These are phyloP conservation scores for Croton laevigatus DNA, from an alignment of 441 rosid genomes.

Conservation along the genomic window DNA sequence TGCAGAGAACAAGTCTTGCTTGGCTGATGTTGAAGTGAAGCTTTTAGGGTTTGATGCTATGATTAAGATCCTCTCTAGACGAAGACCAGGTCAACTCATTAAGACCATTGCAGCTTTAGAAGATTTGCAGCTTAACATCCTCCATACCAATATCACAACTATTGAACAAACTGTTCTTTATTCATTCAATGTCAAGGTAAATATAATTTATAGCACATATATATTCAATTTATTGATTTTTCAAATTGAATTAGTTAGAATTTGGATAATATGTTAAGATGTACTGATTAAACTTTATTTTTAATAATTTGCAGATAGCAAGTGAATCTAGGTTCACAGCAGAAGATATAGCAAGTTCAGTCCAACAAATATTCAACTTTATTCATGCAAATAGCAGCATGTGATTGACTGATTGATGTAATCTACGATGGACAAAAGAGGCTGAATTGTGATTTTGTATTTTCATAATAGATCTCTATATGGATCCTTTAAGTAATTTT, in stretches of 20 bases:
- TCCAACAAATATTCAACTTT: conserved; percentile 81
- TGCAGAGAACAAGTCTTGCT: conserved; percentile 75
- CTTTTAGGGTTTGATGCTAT: conserved; percentile 87
- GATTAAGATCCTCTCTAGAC: conserved; percentile 83
- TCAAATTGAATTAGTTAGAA: not conserved
- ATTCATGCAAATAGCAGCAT: conserved; percentile 69
- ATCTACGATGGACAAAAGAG: conserved; percentile 6
- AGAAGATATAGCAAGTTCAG: conserved; percentile 85
- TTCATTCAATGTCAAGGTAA: conserved; percentile 89
- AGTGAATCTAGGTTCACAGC: conserved; percentile 69
- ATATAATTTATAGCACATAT: not conserved
- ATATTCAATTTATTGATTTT: not conserved
- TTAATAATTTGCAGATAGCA: conserved; percentile 42
- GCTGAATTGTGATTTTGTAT: conserved; percentile 13
- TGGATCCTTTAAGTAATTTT: not conserved
- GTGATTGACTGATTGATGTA: conserved; percentile 31
- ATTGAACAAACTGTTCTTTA: conserved; percentile 95
- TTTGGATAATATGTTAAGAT: no score
- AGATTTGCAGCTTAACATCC: conserved; percentile 76
- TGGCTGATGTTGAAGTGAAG: conserved; percentile 92
- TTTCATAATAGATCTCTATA: conserved; percentile 7
- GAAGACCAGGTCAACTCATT: conserved; percentile 75
- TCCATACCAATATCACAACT: conserved; percentile 89
- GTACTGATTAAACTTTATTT: no score
- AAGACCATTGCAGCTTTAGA: conserved; percentile 72